Conservation (phyloP, 202 grass and related monocot species). For the Hordeum pubiflorum region DNA sequence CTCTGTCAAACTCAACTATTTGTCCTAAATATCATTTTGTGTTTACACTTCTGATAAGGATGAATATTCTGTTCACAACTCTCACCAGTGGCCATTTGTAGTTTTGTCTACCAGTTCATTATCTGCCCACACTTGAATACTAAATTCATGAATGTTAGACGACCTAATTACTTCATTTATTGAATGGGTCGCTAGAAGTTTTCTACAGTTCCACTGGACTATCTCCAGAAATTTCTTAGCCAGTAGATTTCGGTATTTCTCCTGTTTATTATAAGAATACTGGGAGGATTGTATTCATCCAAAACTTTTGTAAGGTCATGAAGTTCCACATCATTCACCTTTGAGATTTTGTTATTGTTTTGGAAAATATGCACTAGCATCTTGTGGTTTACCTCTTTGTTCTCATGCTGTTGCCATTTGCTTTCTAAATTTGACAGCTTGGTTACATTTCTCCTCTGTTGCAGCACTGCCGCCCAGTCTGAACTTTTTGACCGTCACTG, state of each 20-base stretch:
- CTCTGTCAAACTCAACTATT: not conserved
- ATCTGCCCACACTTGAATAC: not conserved
- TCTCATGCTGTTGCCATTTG: conserved; percentile 9
- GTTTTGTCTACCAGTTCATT: not conserved
- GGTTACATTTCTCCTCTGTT: conserved; percentile 27
- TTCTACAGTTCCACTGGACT: conserved; percentile 1
- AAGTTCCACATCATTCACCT: not conserved
- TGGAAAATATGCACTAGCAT: not conserved
- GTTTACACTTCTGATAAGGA: not conserved
- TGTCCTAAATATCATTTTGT: not conserved
- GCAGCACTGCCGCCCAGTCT: conserved; percentile 79
- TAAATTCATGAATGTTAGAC: not conserved
- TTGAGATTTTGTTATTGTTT: conserved; percentile 9
- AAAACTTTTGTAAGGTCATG: not conserved
- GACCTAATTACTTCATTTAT: conserved; percentile 2
- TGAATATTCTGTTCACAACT: not conserved
- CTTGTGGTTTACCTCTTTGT: conserved; percentile 6
- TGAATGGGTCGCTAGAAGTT: not conserved
- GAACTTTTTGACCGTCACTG: conserved; percentile 92
- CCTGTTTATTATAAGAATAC: not conserved
- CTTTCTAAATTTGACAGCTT: not conserved
- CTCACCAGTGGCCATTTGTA: not conserved
- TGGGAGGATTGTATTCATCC: not conserved
- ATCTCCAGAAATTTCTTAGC: not conserved
- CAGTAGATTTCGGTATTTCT: conserved; percentile 10